Conservation (phyloP, 2,329 filamentous ascomycete species). For the Metarhizium brunneum region DNA sequence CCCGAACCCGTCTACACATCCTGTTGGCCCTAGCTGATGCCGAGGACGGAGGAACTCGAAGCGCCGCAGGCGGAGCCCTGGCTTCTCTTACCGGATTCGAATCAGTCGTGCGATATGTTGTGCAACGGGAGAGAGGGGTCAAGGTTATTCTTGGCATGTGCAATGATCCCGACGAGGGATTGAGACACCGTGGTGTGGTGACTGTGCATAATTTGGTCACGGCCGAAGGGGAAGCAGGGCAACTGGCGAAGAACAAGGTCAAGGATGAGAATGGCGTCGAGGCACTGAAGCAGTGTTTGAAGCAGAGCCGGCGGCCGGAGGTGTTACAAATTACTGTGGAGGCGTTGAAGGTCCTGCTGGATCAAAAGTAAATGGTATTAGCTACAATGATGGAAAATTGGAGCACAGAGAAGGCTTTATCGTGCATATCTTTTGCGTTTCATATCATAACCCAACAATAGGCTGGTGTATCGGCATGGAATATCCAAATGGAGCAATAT, state of each 20-base stretch:
- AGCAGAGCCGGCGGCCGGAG: constrained; percentile 57
- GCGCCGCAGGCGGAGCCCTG: constrained; percentile 79
- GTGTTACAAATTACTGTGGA: constrained; percentile 65
- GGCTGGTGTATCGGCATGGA: background rate
- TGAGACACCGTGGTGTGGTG: constrained; percentile 66
- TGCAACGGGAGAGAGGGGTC: constrained; percentile 63
- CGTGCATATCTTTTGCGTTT: background rate
- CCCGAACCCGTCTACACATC: constrained; percentile 68
- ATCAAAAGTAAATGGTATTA: constrained; percentile 13
- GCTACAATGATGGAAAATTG: background rate
- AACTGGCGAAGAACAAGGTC: constrained; percentile 49
- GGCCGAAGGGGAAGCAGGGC: constrained; percentile 56
- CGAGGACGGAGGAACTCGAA: constrained; percentile 68
- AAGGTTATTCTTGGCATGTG: constrained; percentile 75
- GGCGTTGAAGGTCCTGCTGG: constrained; percentile 59
- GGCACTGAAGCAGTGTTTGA: constrained; percentile 58
- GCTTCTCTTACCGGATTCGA: constrained; percentile 78
- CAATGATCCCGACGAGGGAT: constrained; percentile 58
- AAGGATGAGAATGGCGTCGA: constrained; percentile 56
- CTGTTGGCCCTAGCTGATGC: constrained; percentile 81
- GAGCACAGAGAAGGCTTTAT: background rate
- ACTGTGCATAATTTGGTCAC: constrained; percentile 64
- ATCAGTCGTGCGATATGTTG: constrained; percentile 58
- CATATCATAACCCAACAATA: background rate
- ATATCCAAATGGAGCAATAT: background rate